phyloP scores from a whole-genome alignment of 345 rosid genomes.

The Fremontodendron californicum region DNA sequence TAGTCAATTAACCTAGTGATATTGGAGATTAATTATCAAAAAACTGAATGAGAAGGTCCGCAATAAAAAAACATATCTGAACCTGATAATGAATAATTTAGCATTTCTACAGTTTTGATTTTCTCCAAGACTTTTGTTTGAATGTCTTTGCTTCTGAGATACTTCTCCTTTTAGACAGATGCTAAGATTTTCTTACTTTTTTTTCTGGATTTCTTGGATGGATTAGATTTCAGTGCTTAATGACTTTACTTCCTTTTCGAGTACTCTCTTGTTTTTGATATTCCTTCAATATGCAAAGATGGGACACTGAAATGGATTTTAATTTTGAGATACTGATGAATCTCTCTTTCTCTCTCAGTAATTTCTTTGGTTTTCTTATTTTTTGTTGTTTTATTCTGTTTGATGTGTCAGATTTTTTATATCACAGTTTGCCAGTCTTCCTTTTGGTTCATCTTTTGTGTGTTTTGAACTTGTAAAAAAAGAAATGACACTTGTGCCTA shows the following conservation, averaged over 20 bases:
- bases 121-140: neutral
- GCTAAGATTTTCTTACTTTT: neutral
- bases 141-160: neutral
- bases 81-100: neutral
- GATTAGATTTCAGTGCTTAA: neutral
- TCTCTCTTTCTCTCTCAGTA: neutral
- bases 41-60: neutral
- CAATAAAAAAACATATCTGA: neutral
- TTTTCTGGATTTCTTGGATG: neutral
- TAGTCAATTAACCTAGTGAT: neutral
- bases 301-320: neutral
- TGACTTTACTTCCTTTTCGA: neutral
- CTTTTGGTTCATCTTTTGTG: neutral
- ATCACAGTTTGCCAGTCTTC: neutral
- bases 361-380: neutral
- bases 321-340: neutral
- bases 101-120: neutral
- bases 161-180: neutral
- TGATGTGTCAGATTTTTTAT: no score
- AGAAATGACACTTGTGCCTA: neutral
- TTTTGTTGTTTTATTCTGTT: neutral
- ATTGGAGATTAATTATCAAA: neutral
- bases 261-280: neutral
- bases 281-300: neutral
- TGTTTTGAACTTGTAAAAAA: neutral